phyloP scores from a whole-genome alignment of 306 rosid species.

The Mucuna pruriens region DNA sequence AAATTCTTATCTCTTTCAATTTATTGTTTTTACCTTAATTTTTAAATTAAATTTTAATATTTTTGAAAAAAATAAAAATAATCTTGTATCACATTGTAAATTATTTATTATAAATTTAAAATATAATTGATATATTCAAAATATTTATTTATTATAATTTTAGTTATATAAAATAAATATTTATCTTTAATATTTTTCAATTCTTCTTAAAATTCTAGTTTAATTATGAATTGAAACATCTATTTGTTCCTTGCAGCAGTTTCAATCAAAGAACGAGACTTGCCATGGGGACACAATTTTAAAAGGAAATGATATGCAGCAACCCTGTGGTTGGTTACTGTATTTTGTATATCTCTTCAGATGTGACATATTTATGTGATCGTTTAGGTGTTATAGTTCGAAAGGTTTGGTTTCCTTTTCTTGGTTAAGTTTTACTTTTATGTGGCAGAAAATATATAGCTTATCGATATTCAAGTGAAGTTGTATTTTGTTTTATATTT shows the following conservation, averaged over 20 bases:
- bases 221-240: not conserved
- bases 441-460: not conserved
- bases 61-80: no score
- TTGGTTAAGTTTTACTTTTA: not conserved
- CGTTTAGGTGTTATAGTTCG: not conserved
- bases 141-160: no score
- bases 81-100: no score
- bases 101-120: no score
- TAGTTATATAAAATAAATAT: no score
- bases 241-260: not conserved
- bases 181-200: no score
- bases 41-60: no score
- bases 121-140: no score
- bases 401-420: not conserved
- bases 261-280: not conserved
- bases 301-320: not conserved
- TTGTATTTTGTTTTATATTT: not conserved
- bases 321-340: not conserved
- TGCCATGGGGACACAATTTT: not conserved
- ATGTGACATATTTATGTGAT: not conserved
- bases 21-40: no score
- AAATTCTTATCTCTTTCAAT: no score
- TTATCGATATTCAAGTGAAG: not conserved
- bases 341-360: not conserved
- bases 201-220: no score